Percentiles rank a stretch among this genome's conserved stretches.
Conservation (phyloP, 1,284 basidiomycete genomes). For the Agroathelia rolfsii region DNA sequence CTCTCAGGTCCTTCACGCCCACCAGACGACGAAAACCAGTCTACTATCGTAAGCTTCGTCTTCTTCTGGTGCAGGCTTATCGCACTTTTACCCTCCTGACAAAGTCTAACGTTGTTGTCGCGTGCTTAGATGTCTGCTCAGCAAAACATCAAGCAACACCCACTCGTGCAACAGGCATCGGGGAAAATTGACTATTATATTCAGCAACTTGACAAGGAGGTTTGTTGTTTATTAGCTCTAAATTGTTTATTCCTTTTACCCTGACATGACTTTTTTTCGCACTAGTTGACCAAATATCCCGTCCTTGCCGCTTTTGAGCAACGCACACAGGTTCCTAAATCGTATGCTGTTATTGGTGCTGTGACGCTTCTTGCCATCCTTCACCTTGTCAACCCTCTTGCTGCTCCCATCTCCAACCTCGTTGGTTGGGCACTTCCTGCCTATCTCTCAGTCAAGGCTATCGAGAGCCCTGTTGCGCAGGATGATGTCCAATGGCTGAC, state of each 20-base stretch:
- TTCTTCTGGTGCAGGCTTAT: too few relatives aligned
- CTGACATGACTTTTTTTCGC: constrained; percentile 11
- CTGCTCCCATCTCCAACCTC: constrained; percentile 74
- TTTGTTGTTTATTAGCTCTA: constrained; percentile 26
- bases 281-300: constrained; percentile 86
- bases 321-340: constrained; percentile 88
- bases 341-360: constrained; percentile 77
- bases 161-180: constrained; percentile 71
- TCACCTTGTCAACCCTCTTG: constrained; percentile 76
- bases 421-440: constrained; percentile 80
- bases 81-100: too few relatives aligned
- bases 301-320: constrained; percentile 77
- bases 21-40: too few relatives aligned
- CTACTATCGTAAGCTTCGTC: too few relatives aligned
- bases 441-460: constrained; percentile 78
- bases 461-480: constrained; percentile 62
- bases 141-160: constrained; percentile 76
- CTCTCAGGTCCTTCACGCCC: too few relatives aligned
- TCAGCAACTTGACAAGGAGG: constrained; percentile 90
- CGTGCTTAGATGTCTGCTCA: constrained; percentile 57
- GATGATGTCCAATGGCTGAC: constrained; percentile 87
- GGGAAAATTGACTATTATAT: constrained; percentile 70
- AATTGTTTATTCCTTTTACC: constrained; percentile 8
- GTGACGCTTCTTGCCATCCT: constrained; percentile 56
- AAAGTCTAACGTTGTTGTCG: constrained; percentile 12